Evolutionary conservation across 2,329 filamentous ascomycete species (phyloP).

Genomic region (Colletotrichum sp.): DNA sequence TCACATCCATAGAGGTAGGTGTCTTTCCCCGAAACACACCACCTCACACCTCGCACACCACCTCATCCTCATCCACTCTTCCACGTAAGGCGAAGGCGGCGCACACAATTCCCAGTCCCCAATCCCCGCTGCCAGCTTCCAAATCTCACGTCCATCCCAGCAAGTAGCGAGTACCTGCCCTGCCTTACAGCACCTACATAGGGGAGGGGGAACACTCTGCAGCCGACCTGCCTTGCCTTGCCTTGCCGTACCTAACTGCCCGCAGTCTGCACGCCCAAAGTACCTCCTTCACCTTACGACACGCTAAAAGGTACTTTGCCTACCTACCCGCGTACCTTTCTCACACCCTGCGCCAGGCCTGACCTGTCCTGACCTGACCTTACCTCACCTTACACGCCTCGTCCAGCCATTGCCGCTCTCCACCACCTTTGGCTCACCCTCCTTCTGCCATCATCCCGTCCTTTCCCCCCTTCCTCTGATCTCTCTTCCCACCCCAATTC

Average conservation of each 20-base stretch:
- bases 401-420: slow-evolving; percentile 19
- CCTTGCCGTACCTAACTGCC: neutral
- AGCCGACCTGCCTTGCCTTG: neutral
- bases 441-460: slow-evolving; percentile 14
- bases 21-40: slow-evolving; percentile 19
- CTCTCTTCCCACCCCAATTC: slow-evolving; percentile 4
- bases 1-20: slow-evolving; percentile 9
- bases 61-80: neutral
- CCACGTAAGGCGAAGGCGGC: neutral
- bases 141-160: neutral
- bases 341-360: neutral
- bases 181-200: neutral
- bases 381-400: slow-evolving; percentile 8
- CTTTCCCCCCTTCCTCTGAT: neutral
- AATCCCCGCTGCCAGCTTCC: neutral
- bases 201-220: neutral
- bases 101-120: neutral
- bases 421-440: slow-evolving; percentile 15
- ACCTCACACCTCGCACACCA: neutral
- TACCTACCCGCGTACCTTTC: neutral
- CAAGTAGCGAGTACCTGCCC: neutral
- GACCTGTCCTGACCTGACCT: neutral
- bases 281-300: neutral
- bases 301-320: neutral
- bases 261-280: neutral